These are phyloP conservation scores for Mucor ambiguus DNA, from an alignment of 371 early-diverging fungal species.

Conservation along the genomic window DNA sequence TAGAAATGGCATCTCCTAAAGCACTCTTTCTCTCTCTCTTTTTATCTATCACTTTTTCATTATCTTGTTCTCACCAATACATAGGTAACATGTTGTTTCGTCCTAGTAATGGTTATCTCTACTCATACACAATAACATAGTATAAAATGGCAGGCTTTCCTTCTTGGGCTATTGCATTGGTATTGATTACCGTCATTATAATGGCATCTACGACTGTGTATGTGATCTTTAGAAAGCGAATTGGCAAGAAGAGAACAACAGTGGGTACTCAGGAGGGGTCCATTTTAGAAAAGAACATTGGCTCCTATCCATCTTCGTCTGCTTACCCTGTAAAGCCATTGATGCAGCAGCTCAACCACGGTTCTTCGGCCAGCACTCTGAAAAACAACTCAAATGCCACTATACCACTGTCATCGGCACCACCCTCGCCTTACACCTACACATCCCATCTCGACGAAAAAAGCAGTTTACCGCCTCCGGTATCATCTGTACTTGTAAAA, in stretches of 20 bases:
- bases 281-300: constrained; percentile 1
- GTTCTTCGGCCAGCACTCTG: constrained; percentile 1
- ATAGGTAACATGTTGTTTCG: not conserved
- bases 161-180: constrained; percentile 28
- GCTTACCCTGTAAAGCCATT: constrained; percentile 11
- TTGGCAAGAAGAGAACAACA: constrained; percentile 7
- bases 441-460: constrained; percentile 3
- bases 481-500: not conserved
- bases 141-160: constrained; percentile 9
- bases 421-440: not conserved
- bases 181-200: constrained; percentile 16
- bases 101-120: not conserved
- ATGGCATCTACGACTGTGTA: constrained; percentile 9
- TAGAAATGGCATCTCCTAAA: constrained; percentile 3
- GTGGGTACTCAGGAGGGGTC: constrained; percentile 12
- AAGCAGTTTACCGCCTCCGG: not conserved
- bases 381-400: constrained; percentile 2
- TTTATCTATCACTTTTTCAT: not conserved
- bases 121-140: not conserved
- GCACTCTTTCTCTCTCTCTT: not conserved
- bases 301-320: constrained; percentile 4
- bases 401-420: not conserved
- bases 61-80: not conserved
- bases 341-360: not conserved
- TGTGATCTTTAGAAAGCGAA: constrained; percentile 14